Evolutionary conservation across 805 yeast genomes (phyloP).

Genomic region (Ogataea dorogensis): DNA sequence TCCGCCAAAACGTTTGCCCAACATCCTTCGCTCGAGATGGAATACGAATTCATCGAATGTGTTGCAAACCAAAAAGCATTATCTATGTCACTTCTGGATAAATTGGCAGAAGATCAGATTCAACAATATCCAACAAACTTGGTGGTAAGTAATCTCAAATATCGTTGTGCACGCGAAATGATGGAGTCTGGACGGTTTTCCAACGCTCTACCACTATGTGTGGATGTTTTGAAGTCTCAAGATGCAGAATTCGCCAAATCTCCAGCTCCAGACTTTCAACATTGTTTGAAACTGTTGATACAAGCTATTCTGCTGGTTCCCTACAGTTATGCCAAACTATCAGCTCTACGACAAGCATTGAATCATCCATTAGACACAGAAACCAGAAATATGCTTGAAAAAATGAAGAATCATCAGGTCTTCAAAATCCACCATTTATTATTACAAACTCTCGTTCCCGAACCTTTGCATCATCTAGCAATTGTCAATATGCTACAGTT

Average conservation of each 20-base stretch:
- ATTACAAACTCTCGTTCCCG: neutral
- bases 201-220: no score
- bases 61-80: no score
- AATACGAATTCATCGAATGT: slow-evolving; percentile 2
- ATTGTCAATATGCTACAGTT: slow-evolving; percentile 19
- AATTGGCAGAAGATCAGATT: neutral
- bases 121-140: neutral
- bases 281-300: slow-evolving; percentile 2
- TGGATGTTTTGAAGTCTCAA: no score
- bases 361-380: neutral
- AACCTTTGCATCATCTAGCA: slow-evolving; percentile 3
- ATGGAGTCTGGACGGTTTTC: neutral
- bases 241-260: neutral
- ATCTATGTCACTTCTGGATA: neutral
- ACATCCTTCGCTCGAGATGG: slow-evolving; percentile 2
- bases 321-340: slow-evolving; percentile 16
- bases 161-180: slow-evolving; percentile 1
- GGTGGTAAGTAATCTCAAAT: slow-evolving; percentile 3
- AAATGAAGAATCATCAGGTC: slow-evolving; percentile 1
- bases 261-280: slow-evolving; percentile 3
- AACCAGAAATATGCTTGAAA: neutral
- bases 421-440: slow-evolving; percentile 1
- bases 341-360: slow-evolving; percentile 2
- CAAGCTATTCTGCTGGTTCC: slow-evolving; percentile 14
- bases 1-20: neutral